These are phyloP conservation scores for Kwoniella europaea DNA, from an alignment of 768 basidiomycete species.

Conservation along the genomic window DNA sequence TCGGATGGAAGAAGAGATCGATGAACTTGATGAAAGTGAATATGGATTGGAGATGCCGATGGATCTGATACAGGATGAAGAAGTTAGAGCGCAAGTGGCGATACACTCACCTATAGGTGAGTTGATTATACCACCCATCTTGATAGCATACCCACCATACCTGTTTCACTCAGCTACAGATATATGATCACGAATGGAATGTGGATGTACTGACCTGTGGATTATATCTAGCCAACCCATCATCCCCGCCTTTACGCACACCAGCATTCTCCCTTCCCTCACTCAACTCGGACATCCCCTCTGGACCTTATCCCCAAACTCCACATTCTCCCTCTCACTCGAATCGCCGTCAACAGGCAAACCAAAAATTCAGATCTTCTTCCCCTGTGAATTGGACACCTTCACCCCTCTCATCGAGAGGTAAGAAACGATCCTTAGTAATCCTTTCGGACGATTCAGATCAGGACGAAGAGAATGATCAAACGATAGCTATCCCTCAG, in stretches of 20 bases:
- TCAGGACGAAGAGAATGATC: slow-evolving; percentile 5
- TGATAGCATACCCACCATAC: neutral
- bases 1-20: slow-evolving; percentile 1
- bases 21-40: slow-evolving; percentile 12
- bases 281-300: slow-evolving; percentile 16
- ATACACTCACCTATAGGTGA: slow-evolving; percentile 16
- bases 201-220: too few species aligned
- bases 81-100: slow-evolving; percentile 12
- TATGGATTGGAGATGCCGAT: neutral
- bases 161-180: neutral
- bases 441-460: slow-evolving; percentile 21
- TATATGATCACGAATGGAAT: too few species aligned
- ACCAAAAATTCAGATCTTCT: neutral
- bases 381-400: slow-evolving; percentile 13
- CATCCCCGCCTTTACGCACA: slow-evolving; percentile 13
- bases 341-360: neutral
- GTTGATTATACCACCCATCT: neutral
- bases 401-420: slow-evolving; percentile 11
- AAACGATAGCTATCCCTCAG: neutral
- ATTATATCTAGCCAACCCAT: slow-evolving; percentile 10
- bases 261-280: slow-evolving; percentile 18
- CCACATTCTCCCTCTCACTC: slow-evolving; percentile 6
- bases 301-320: slow-evolving; percentile 22
- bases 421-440: neutral
- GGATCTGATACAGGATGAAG: slow-evolving; percentile 7